Base-by-base conservation (phyloP, 257 asterid genomes). In the Solanum clarkiae region DNA sequence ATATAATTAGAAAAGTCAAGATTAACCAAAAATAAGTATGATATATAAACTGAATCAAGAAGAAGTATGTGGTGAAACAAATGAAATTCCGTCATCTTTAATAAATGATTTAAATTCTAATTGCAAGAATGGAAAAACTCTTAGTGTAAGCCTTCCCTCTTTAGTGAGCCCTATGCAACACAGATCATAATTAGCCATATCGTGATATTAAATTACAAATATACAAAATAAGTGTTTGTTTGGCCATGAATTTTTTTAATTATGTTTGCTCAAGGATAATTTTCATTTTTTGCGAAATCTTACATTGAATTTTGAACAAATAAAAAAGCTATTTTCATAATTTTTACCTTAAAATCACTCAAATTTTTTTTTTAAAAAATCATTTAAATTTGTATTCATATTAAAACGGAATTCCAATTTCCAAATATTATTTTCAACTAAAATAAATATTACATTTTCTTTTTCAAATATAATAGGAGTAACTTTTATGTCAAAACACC, bases 51-150 rank as follows among this genome's bases (percentile, higher is more conserved):
- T 55, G 60, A 55, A 9, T 12, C 6, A 1, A 14, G 4, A 59
- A 59, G 56, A 59, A 8, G 65, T 20, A 59, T 20, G 20, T 8
- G 1, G 57, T 53, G n/a, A 55, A 16, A 55, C 16, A 1, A 10
- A 22, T 60, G 6, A n/a, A 60, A 60, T 4, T 10, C 0, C 1
- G 8, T 10, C 0, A 0, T n/a, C 11, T 62, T 22, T 4, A 22
- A 62, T 22, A 1, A 62, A 22, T 4, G 1, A 10, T 62, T 62
- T 62, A 62, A 62, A 24, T 62, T 62, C 8, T 0, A 62, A 62
- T 62, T 62, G 11, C 8, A 2, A 5, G 9, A 62, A 24, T 22
- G 14, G 69, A 62, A 16, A 62, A 62, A 62, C 4, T 62, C 40
- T 0, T 24, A 62, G 17, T 5, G 70, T 29, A 24, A 24, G 40